Evolutionary conservation across 345 rosid genomes (phyloP).

Genomic region (Brassica cretica): DNA sequence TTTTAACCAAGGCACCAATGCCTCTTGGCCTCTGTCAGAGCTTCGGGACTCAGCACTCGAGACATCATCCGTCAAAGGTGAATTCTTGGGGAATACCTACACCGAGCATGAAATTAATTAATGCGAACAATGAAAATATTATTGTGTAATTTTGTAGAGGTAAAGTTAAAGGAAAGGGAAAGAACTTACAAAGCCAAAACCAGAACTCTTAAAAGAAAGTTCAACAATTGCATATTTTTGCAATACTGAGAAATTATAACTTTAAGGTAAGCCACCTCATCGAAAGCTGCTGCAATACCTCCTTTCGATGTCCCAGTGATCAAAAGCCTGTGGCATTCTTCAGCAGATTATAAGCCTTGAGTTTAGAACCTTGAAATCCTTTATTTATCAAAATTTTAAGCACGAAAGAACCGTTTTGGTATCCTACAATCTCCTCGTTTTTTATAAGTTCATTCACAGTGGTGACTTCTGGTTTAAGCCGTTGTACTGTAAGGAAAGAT

Average conservation of each 20-base stretch:
- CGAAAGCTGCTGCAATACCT: conserved; percentile 34
- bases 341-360: not conserved
- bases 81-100: no score
- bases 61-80: no score
- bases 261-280: conserved; percentile 40
- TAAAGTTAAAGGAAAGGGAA: no score
- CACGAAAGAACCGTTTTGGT: not conserved
- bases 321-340: conserved; percentile 25
- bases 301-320: conserved; percentile 18
- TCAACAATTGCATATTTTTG: conserved; percentile 33
- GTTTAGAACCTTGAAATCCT: not conserved
- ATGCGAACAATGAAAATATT: no score
- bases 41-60: no score
- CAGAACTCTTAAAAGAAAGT: not conserved
- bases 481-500: conserved; percentile 42
- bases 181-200: no score
- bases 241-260: conserved; percentile 8
- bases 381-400: not conserved
- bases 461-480: conserved; percentile 15
- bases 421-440: conserved; percentile 24
- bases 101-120: no score
- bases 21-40: no score
- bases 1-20: no score
- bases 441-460: conserved; percentile 3
- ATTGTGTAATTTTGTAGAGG: no score